Percentiles rank a stretch among this genome's conserved stretches.
phyloP scores from a whole-genome alignment of 1,139 yeast genomes.

The Blastobotrys petasosporus region DNA sequence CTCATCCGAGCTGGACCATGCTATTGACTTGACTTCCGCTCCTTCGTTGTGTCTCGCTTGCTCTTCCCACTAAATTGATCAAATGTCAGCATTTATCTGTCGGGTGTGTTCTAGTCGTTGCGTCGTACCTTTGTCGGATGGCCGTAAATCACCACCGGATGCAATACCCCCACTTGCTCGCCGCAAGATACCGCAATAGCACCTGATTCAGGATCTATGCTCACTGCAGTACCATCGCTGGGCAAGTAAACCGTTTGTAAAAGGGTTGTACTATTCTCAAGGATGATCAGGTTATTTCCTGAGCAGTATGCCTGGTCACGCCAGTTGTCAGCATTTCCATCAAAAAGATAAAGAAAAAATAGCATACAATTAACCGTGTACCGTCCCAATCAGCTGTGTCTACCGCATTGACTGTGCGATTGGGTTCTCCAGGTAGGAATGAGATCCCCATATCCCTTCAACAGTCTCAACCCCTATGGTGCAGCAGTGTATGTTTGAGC shows the following conservation, averaged over 20 bases:
- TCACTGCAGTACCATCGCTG: slow-evolving; percentile 60
- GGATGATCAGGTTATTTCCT: slow-evolving; percentile 75
- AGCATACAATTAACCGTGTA: slow-evolving; percentile 47
- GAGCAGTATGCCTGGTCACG: slow-evolving; percentile 59
- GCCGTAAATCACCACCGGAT: slow-evolving; percentile 25
- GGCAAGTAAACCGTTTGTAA: slow-evolving; percentile 75
- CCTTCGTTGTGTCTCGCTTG: slow-evolving; percentile 12
- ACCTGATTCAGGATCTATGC: slow-evolving; percentile 47
- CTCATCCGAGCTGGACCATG: slow-evolving; percentile 66
- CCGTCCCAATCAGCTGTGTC: slow-evolving; percentile 65
- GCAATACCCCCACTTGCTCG: slow-evolving; percentile 26
- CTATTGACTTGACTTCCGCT: slow-evolving; percentile 34
- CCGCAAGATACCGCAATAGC: slow-evolving; percentile 45
- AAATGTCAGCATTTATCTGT: background rate
- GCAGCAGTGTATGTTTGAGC: too few relatives aligned
- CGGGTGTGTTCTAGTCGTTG: background rate
- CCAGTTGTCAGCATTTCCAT: background rate
- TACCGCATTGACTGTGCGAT: slow-evolving; percentile 48
- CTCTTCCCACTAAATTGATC: slow-evolving; percentile 12
- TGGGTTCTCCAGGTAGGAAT: slow-evolving; percentile 84
- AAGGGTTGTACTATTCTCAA: slow-evolving; percentile 45
- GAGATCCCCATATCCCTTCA: slow-evolving; percentile 28
- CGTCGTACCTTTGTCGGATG: slow-evolving; percentile 21
- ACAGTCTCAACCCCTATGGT: too few relatives aligned
- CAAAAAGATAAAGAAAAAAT: background rate